Base-by-base conservation (phyloP, 345 rosid species). In the Pistacia atlantica region DNA sequence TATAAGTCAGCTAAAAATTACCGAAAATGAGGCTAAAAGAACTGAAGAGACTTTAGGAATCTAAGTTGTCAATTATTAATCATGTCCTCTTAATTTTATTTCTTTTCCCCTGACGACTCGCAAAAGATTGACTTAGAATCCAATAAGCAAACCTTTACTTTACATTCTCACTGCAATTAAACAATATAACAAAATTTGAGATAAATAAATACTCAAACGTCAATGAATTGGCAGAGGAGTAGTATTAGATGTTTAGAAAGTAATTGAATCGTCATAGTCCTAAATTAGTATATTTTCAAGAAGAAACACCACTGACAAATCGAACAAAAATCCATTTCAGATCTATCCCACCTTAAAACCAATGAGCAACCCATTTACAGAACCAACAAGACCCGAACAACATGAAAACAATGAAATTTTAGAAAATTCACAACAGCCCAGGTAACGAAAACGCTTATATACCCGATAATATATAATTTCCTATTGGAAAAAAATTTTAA, bases 261-360 rank as follows among this genome's bases (percentile, higher is more conserved):
- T 12, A 56, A 73, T n/a, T 17, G 48, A 72, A 60, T 65, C 12
- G 33, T 46, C 77, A 73, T 25, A 17, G 45, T 3, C 6, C 37
- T 4, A 42, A 79, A 18, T 63, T 16, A 10, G n/a, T 4, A 12
- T 11, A 28, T 1, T 18, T 25, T 69, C 35, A 8, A 64, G 33
- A 35, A 74, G 18, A 58, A 76, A 8, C 3, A 71, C 42, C 0
- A n/a, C 14, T n/a, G 38, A 55, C n/a, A 63, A 35, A 42, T 1
- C 17, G 68, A 46, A 17, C 46, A 46, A 69, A 0, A 42, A 60
- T 64, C 13, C 49, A 77, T 45, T 68, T 60, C 70, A 66, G 80
- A 78, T 75, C 81, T 58, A 63, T 72, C 35, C 35, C 70, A 33
- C 35, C 52, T 65, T 65, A 14, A 65, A 64, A 52, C 56, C 61